These are phyloP conservation scores for Bombardia bombarda DNA, from an alignment of 495 filamentous ascomycete species.

Conservation along the genomic window DNA sequence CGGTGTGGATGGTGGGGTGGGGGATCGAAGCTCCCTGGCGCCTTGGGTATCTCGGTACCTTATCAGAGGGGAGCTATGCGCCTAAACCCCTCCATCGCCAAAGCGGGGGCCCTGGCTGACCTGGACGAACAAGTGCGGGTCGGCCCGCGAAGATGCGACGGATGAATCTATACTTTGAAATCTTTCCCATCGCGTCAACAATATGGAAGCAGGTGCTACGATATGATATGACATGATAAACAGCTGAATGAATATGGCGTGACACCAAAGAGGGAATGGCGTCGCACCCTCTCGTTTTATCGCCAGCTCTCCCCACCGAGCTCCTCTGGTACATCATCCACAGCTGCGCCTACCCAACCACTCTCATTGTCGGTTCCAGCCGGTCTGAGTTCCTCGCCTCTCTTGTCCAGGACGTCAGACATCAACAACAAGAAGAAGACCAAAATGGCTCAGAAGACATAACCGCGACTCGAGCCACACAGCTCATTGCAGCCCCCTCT, in stretches of 20 bases:
- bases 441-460: neutral
- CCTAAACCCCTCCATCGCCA: constrained; percentile 12
- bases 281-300: constrained; percentile 34
- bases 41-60: too few relatives aligned
- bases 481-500: constrained; percentile 54
- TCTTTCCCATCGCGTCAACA: too few relatives aligned
- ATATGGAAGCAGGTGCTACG: too few relatives aligned
- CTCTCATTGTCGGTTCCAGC: constrained; percentile 63
- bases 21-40: too few relatives aligned
- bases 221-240: too few relatives aligned
- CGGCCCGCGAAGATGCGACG: too few relatives aligned
- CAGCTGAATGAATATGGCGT: neutral
- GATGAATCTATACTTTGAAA: too few relatives aligned
- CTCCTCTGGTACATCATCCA: constrained; percentile 58
- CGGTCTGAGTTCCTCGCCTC: constrained; percentile 53
- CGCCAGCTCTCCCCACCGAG: constrained; percentile 45
- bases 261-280: neutral
- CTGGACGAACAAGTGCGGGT: too few relatives aligned
- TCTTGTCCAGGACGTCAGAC: constrained; percentile 26
- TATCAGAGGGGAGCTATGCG: constrained; percentile 16
- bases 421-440: neutral
- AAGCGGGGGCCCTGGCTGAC: too few relatives aligned
- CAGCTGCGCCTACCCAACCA: constrained; percentile 44
- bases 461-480: neutral
- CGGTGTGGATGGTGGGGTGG: constrained; percentile 6